Conservation (phyloP, 208 protist species). For the Borovskyia barvae region DNA sequence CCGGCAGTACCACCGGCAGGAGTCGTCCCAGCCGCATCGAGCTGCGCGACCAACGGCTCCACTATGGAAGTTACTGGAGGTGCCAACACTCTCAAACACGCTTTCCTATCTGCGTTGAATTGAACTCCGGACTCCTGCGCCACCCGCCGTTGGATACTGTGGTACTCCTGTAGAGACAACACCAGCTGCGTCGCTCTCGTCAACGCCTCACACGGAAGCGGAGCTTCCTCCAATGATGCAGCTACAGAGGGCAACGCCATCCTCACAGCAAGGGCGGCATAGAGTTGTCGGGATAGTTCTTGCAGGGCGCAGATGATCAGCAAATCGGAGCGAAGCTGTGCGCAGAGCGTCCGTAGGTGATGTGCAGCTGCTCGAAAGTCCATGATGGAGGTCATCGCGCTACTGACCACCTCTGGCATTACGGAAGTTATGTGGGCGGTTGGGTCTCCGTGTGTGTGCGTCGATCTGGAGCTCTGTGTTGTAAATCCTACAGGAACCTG, state of each 20-base stretch:
- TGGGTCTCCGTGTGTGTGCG: no score
- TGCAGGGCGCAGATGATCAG: constrained; percentile 37
- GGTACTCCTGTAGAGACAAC: constrained; percentile 16
- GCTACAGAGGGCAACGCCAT: not conserved
- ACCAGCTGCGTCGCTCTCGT: constrained; percentile 11
- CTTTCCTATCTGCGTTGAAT: not conserved
- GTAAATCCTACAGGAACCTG: no score
- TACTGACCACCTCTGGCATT: not conserved
- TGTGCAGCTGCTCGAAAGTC: constrained; percentile 15
- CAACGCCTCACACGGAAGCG: not conserved
- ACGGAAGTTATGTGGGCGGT: no score
- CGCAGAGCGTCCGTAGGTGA: constrained; percentile 14
- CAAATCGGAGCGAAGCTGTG: constrained; percentile 21
- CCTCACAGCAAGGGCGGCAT: not conserved
- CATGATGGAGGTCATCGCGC: constrained; percentile 3
- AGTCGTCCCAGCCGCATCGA: no score
- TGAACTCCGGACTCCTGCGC: constrained; percentile 8
- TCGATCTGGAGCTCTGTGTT: no score
- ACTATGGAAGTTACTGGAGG: constrained; percentile 1
- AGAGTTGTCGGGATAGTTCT: constrained; percentile 20
- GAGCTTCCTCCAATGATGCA: not conserved
- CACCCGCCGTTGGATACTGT: constrained; percentile 8
- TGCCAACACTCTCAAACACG: not conserved
- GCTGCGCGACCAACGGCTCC: no score
- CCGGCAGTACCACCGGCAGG: no score